Conservation (phyloP, 345 rosid species). For the Gynandropsis gynandra region DNA sequence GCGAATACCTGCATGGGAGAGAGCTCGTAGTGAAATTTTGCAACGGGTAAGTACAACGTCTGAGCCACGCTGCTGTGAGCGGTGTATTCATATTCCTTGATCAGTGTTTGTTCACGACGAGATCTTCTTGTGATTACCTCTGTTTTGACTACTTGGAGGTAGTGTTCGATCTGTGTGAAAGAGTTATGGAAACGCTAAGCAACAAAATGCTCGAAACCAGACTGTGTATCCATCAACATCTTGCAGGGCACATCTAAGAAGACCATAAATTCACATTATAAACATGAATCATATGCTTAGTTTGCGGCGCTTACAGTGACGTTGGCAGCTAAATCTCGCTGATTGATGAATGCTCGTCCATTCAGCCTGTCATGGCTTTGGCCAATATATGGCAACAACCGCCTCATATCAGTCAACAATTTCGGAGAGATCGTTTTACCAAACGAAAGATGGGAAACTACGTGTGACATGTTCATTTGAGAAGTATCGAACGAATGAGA, state of each 20-base stretch:
- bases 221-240: no score
- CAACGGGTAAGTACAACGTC: constrained; percentile 62
- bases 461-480: constrained; percentile 94
- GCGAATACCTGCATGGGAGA: constrained; percentile 99
- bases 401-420: constrained; percentile 52
- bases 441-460: constrained; percentile 80
- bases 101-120: constrained; percentile 36
- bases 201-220: no score
- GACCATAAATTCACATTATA: constrained; percentile 6
- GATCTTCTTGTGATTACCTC: constrained; percentile 55
- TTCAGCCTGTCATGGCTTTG: constrained; percentile 71
- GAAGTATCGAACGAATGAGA: constrained; percentile 90
- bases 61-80: constrained; percentile 89
- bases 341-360: constrained; percentile 75
- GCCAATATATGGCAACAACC: constrained; percentile 73
- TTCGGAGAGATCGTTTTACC: constrained; percentile 60
- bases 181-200: neutral
- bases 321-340: constrained; percentile 69
- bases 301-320: constrained; percentile 69
- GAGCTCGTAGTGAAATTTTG: constrained; percentile 89
- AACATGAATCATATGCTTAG: constrained; percentile 2
- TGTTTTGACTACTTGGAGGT: constrained; percentile 89
- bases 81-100: constrained; percentile 91
- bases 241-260: neutral
- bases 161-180: constrained; percentile 84